These are phyloP conservation scores for Crithidia thermophila DNA, from an alignment of 208 protist genomes.

Conservation along the genomic window DNA sequence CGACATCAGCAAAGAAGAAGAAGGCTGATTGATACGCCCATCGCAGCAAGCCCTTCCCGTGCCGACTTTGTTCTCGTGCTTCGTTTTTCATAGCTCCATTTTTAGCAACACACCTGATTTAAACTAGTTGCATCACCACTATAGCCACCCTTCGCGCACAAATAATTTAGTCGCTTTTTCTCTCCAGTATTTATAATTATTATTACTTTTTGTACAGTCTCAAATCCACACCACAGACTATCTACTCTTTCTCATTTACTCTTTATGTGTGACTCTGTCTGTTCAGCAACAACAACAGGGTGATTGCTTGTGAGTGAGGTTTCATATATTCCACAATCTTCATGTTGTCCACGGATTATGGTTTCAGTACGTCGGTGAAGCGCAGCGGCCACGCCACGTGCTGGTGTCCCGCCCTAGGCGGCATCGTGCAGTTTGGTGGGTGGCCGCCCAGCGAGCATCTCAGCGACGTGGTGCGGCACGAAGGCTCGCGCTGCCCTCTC, in stretches of 20 bases:
- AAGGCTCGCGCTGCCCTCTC: slow-evolving; percentile 41
- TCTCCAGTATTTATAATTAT: too few species aligned
- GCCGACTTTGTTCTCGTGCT: not conserved
- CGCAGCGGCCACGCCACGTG: slow-evolving; percentile 51
- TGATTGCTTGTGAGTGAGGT: too few species aligned
- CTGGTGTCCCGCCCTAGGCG: slow-evolving; percentile 42
- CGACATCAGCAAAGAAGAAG: not conserved
- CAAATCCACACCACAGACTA: too few species aligned
- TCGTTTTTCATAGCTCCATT: not conserved
- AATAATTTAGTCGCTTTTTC: too few species aligned
- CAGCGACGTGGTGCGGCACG: slow-evolving; percentile 34
- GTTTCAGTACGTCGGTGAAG: slow-evolving; percentile 39
- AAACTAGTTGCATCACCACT: too few species aligned
- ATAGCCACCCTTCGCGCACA: too few species aligned
- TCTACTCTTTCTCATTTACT: too few species aligned
- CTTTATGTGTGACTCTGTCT: too few species aligned
- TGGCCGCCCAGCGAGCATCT: slow-evolving; percentile 49
- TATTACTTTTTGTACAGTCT: too few species aligned
- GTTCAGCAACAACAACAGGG: too few species aligned
- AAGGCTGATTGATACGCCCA: not conserved
- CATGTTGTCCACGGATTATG: slow-evolving; percentile 46
- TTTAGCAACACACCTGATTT: too few species aligned
- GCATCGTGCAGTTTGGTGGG: slow-evolving; percentile 58
- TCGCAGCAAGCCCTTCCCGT: not conserved
- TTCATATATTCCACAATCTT: slow-evolving; percentile 14